A percentile compares a stretch with the other conserved stretches of the same genome.
Conservation (phyloP, 768 basidiomycete species). For the Pluteus cervinus region DNA sequence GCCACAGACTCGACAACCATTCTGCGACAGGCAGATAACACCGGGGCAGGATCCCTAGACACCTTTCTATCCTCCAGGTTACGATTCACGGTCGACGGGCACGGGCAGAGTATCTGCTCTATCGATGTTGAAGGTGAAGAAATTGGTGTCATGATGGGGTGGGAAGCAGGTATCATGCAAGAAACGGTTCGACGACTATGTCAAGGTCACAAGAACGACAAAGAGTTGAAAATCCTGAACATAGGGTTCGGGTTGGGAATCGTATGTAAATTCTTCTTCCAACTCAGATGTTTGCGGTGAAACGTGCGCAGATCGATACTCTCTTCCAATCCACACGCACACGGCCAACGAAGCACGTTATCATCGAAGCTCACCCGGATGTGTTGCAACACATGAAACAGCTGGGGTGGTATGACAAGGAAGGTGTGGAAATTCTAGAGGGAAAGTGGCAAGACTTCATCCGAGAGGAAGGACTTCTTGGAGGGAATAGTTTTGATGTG, state of each 20-base stretch:
- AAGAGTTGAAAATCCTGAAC: constrained; percentile 69
- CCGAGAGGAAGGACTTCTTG: constrained; percentile 49
- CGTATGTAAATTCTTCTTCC: constrained; percentile 33
- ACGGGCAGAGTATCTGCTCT: constrained; percentile 81
- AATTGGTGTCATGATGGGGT: constrained; percentile 99
- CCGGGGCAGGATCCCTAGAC: constrained; percentile 56
- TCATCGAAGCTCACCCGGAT: constrained; percentile 92
- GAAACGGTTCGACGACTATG: constrained; percentile 70
- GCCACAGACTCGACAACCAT: constrained; percentile 26
- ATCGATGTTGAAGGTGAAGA: constrained; percentile 61
- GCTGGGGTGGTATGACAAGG: constrained; percentile 72
- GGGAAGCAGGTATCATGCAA: constrained; percentile 87
- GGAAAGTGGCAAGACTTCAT: constrained; percentile 94
- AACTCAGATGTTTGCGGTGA: constrained; percentile 1
- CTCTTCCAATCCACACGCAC: constrained; percentile 64
- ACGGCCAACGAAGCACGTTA: constrained; percentile 70
- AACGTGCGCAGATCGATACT: constrained; percentile 61
- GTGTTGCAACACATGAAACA: constrained; percentile 79
- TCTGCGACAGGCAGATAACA: constrained; percentile 45
- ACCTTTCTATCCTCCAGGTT: constrained; percentile 70
- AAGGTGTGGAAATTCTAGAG: constrained; percentile 74
- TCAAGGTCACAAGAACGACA: constrained; percentile 37
- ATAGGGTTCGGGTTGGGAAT: constrained; percentile 95
- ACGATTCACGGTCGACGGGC: constrained; percentile 58
- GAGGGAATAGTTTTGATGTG: constrained; percentile 74